phyloP scores from a whole-genome alignment of 306 rosid genomes.

The Gillenia trifoliata region DNA sequence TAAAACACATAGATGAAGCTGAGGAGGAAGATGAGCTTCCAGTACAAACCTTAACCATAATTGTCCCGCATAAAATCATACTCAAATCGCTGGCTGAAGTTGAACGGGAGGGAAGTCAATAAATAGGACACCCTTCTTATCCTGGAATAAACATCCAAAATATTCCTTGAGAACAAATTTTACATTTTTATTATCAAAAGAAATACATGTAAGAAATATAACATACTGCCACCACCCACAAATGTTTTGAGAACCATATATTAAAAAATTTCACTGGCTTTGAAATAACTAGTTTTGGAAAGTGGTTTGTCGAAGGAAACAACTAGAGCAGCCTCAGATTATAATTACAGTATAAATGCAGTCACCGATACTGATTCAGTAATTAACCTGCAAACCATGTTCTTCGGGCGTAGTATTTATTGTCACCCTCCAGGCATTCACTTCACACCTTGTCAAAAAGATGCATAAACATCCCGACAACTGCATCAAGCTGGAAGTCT shows the following conservation, averaged over 20 bases:
- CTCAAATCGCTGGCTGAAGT: conserved; percentile 87
- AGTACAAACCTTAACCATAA: conserved; percentile 87
- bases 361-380: neutral
- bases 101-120: conserved; percentile 98
- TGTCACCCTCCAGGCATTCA: conserved; percentile 92
- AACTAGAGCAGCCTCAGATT: neutral
- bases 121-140: conserved; percentile 83
- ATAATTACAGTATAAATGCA: neutral
- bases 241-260: neutral
- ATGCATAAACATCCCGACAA: conserved; percentile 84
- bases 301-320: neutral
- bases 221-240: neutral
- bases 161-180: neutral
- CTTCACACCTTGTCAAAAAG: conserved; percentile 95
- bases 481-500: conserved; percentile 97
- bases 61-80: conserved; percentile 81
- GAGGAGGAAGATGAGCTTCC: neutral
- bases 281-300: neutral
- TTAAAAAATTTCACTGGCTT: neutral
- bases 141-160: conserved; percentile 43
- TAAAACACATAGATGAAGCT: neutral
- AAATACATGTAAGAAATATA: too few relatives aligned
- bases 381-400: conserved; percentile 77
- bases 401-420: conserved; percentile 90
- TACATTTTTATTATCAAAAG: too few relatives aligned